phyloP scores from a whole-genome alignment of 805 yeast genomes.

The Wickerhamiella spandovensis region DNA sequence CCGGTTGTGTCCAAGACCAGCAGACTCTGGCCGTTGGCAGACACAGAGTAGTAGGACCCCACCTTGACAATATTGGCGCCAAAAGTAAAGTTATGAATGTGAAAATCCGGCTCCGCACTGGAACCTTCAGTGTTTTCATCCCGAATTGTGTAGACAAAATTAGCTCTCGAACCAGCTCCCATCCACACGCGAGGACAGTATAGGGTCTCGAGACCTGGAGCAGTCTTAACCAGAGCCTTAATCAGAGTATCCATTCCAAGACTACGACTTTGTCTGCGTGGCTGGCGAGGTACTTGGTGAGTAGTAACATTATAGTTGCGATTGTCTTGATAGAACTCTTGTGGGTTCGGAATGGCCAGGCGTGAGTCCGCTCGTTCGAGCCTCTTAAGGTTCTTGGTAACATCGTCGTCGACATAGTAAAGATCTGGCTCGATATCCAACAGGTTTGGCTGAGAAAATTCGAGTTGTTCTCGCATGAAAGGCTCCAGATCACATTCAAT shows the following conservation, averaged over 20 bases:
- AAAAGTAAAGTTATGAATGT: not conserved
- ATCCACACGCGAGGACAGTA: not conserved
- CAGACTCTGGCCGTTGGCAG: not conserved
- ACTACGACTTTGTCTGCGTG: not conserved
- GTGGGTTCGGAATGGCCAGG: not conserved
- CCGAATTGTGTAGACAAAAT: not conserved
- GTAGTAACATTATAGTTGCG: not conserved
- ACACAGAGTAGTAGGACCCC: not conserved
- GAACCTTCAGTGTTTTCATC: not conserved
- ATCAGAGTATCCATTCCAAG: not conserved
- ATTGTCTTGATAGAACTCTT: not conserved
- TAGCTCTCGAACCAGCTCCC: not conserved
- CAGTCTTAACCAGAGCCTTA: not conserved
- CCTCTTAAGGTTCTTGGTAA: too few species aligned
- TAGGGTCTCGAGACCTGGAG: not conserved
- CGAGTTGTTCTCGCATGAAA: too few species aligned
- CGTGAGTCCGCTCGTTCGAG: not conserved
- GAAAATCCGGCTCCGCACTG: not conserved
- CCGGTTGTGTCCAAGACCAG: not conserved
- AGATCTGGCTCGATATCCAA: not conserved
- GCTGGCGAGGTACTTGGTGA: not conserved
- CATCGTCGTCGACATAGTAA: not conserved
- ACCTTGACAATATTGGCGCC: not conserved
- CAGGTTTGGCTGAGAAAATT: too few species aligned
- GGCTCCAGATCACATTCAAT: not conserved